Evolutionary conservation across 441 rosid genomes (phyloP).

Genomic region (Adansonia madagascariensis): DNA sequence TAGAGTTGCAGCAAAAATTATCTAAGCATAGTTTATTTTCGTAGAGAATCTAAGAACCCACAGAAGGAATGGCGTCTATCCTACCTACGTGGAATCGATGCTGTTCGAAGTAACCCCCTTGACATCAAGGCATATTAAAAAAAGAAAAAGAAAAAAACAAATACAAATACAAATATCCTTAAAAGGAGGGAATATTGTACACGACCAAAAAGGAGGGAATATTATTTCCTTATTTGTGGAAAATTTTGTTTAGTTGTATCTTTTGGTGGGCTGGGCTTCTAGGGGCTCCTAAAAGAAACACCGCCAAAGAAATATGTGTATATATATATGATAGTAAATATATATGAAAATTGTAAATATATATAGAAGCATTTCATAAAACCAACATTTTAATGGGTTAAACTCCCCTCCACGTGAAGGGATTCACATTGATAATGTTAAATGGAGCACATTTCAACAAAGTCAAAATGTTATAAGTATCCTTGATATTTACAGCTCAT

Average conservation of each 20-base stretch:
- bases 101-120: conserved; percentile 3
- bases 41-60: neutral
- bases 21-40: neutral
- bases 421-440: neutral
- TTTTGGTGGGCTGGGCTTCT: neutral
- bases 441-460: neutral
- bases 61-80: neutral
- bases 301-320: neutral
- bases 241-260: neutral
- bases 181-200: neutral
- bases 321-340: too few species aligned
- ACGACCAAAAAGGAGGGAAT: neutral
- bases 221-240: neutral
- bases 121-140: neutral
- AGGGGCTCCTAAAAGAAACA: neutral
- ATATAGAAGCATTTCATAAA: neutral
- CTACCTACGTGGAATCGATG: neutral
- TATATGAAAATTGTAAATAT: too few species aligned
- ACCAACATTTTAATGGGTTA: neutral
- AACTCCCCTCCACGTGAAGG: neutral
- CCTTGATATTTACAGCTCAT: neutral
- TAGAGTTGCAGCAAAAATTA: neutral
- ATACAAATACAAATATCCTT: neutral
- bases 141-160: too few species aligned
- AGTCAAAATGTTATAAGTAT: neutral